Base-by-base conservation (phyloP, 2,329 filamentous ascomycete species). In the Alternaria burnsii region DNA sequence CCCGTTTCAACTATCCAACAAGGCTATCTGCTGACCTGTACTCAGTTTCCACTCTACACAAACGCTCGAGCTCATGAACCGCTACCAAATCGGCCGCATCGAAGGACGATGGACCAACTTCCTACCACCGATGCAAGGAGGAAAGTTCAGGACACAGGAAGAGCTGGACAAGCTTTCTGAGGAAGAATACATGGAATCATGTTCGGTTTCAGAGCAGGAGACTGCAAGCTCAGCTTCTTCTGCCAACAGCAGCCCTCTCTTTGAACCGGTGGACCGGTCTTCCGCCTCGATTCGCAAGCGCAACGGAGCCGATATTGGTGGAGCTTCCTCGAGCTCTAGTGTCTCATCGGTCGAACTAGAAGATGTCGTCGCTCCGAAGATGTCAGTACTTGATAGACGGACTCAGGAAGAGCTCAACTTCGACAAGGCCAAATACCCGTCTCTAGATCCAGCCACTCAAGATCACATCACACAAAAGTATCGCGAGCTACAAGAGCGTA, bases 91-190 rank as follows among this genome's bases (percentile, higher is more conserved):
- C 71, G 95, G 95, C 44, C 86, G 85, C 65, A 87, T 97, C 59
- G 86, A 95, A 73, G 92, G 92, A 30, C 83, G 82, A 62, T 99
- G 95, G 95, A 82, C 83, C 63, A 97, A 97, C 78, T 97, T 97
- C 75, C 73, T 91, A 7, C 94, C 95, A 5, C 94, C 95, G 0
- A 94, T 98, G 53, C 94, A 98, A 78, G 94, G 93, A 58, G 94
- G 94, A 42, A 84, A 85, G 59, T 97, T 94, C 78, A 86, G 89
- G 66, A 79, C 81, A 22, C 83, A 83, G 61, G 75, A 79, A 52
- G 80, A 84, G 55, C 65, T 74, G 47, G 56, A 61, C 34, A 64
- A 58, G 24, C 53, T 69, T 12, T 76, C 78, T 9, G 81, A 83
- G 34, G 73, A 81, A 20, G 65, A 72, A 24, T 69, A 70, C 41